These are phyloP conservation scores for Phytophthora pistaciae DNA, from an alignment of 352 stramenopile species.

Conservation along the genomic window DNA sequence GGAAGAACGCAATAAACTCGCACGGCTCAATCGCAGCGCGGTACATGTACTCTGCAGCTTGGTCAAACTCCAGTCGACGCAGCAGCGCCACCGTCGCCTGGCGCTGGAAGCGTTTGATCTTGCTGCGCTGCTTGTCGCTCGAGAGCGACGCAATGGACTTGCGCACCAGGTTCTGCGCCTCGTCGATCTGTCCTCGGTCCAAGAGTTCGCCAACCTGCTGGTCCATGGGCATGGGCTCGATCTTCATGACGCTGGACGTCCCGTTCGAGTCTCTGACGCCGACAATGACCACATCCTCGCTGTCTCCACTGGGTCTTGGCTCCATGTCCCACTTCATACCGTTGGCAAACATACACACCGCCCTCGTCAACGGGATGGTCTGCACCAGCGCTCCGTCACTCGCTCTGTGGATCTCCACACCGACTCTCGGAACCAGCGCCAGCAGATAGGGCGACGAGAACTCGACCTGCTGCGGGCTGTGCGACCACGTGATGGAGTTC, in stretches of 20 bases:
- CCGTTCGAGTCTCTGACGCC: conserved; percentile 68
- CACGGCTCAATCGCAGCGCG: conserved; percentile 84
- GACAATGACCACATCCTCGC: conserved; percentile 83
- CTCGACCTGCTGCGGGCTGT: conserved; percentile 76
- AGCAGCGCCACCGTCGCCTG: conserved; percentile 84
- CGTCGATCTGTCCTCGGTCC: conserved; percentile 86
- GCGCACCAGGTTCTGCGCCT: conserved; percentile 85
- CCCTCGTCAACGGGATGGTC: conserved; percentile 69
- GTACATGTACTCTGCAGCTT: conserved; percentile 87
- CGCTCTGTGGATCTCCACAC: conserved; percentile 84
- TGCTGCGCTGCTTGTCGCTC: conserved; percentile 88
- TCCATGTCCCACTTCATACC: conserved; percentile 94
- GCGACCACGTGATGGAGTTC: conserved; percentile 87
- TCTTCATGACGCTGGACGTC: conserved; percentile 84
- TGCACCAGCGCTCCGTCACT: conserved; percentile 83
- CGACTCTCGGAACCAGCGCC: conserved; percentile 75
- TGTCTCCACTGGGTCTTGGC: conserved; percentile 71
- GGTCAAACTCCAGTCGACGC: conserved; percentile 81
- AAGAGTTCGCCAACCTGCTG: conserved; percentile 87
- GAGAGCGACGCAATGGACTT: conserved; percentile 79
- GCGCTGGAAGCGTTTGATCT: conserved; percentile 90
- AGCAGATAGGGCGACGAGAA: conserved; percentile 86
- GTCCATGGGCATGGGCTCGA: conserved; percentile 88
- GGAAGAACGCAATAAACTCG: conserved; percentile 90
- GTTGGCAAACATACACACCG: conserved; percentile 85